A percentile compares a stretch with the other conserved stretches of the same genome.
Conservation (phyloP, 2,329 filamentous ascomycete genomes). For the Fusarium sp. region DNA sequence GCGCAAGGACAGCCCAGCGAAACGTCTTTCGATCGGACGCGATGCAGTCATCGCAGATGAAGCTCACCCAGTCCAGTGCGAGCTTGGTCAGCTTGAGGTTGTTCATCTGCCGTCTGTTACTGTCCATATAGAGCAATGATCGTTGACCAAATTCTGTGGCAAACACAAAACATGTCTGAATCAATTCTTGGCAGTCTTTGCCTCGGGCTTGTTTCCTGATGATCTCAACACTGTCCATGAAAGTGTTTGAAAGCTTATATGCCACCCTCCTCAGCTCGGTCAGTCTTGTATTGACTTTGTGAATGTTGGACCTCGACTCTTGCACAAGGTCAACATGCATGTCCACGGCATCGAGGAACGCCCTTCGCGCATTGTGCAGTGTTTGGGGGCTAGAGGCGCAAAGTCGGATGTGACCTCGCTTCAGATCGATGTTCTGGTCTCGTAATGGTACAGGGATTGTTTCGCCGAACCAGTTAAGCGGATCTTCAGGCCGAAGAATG, state of each 20-base stretch:
- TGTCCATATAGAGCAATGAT: slow-evolving; percentile 93
- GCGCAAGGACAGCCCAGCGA: slow-evolving; percentile 92
- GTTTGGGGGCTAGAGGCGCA: slow-evolving; percentile 87
- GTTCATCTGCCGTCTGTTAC: slow-evolving; percentile 94
- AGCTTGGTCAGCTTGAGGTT: slow-evolving; percentile 93
- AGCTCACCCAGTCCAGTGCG: slow-evolving; percentile 95
- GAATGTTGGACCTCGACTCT: slow-evolving; percentile 90
- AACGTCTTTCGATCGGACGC: slow-evolving; percentile 95
- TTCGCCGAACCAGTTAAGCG: slow-evolving; percentile 81
- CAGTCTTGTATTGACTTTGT: slow-evolving; percentile 87
- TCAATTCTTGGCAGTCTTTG: slow-evolving; percentile 90
- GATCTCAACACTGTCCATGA: slow-evolving; percentile 97
- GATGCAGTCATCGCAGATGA: slow-evolving; percentile 96
- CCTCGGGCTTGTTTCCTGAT: slow-evolving; percentile 85
- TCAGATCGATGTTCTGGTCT: slow-evolving; percentile 83
- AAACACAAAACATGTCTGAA: slow-evolving; percentile 97
- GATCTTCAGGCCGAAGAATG: slow-evolving; percentile 81
- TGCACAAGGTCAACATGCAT: slow-evolving; percentile 88
- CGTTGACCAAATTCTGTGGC: slow-evolving; percentile 98
- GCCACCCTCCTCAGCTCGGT: slow-evolving; percentile 95
- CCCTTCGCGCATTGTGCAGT: slow-evolving; percentile 77
- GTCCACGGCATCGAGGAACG: slow-evolving; percentile 79
- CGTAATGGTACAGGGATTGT: slow-evolving; percentile 74
- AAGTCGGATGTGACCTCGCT: slow-evolving; percentile 83
- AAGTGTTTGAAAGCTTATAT: slow-evolving; percentile 95